A percentile compares a stretch with the other conserved stretches of the same genome.
Evolutionary conservation across 2,329 filamentous ascomycete species (phyloP).

Genomic region (Fusarium ramigenum): DNA sequence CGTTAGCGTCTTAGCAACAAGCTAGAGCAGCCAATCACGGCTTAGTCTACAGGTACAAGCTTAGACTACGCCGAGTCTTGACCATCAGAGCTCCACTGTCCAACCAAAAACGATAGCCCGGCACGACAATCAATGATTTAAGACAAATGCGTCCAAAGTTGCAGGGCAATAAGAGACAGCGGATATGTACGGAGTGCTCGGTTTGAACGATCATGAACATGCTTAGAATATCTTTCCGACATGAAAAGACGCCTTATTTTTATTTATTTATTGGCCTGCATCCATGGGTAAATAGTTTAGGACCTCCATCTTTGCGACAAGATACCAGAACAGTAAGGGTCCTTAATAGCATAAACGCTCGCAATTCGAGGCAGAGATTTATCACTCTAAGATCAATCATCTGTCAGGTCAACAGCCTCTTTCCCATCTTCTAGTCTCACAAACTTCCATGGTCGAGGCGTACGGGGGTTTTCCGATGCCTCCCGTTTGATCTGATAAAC

Average conservation of each 20-base stretch:
- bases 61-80: slow-evolving; percentile 22
- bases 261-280: neutral
- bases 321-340: neutral
- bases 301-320: neutral
- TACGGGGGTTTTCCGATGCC: neutral
- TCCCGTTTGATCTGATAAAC: slow-evolving; percentile 14
- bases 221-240: neutral
- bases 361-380: neutral
- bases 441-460: slow-evolving; percentile 13
- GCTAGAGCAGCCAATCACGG: slow-evolving; percentile 35
- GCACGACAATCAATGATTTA: neutral
- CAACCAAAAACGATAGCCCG: slow-evolving; percentile 7
- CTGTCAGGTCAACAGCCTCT: slow-evolving; percentile 29
- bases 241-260: neutral
- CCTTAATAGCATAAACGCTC: neutral
- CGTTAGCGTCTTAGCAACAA: slow-evolving; percentile 38
- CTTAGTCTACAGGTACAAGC: slow-evolving; percentile 32
- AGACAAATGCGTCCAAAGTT: slow-evolving; percentile 4
- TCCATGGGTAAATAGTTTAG: neutral
- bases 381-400: neutral
- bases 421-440: slow-evolving; percentile 19
- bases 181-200: neutral
- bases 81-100: slow-evolving; percentile 13
- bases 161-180: neutral
- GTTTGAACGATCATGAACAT: neutral